A percentile compares a stretch with the other conserved stretches of the same genome.
Evolutionary conservation across 2,329 filamentous ascomycete species (phyloP).

Genomic region (Arachnomyces sp.): DNA sequence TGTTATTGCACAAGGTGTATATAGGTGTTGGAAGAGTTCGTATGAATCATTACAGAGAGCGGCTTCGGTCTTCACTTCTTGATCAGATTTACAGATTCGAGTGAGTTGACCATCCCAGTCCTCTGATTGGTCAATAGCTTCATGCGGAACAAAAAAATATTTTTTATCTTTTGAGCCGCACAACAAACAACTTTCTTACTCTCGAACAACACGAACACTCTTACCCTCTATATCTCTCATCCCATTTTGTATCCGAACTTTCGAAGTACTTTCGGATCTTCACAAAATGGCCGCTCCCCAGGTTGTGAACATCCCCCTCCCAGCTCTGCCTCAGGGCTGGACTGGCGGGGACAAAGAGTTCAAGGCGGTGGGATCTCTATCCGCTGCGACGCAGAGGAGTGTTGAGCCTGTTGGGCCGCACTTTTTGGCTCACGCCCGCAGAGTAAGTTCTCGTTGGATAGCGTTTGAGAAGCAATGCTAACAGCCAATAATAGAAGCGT

Average conservation of each 20-base stretch:
- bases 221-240: slow-evolving; percentile 1
- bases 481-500: slow-evolving; percentile 46
- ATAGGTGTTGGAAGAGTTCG: too few relatives aligned
- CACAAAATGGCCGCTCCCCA: slow-evolving; percentile 55
- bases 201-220: neutral
- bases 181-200: neutral
- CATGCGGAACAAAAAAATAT: slow-evolving; percentile 17
- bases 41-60: too few relatives aligned
- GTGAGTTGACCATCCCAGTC: too few relatives aligned
- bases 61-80: too few relatives aligned
- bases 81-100: too few relatives aligned
- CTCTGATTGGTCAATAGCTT: too few relatives aligned
- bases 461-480: slow-evolving; percentile 15
- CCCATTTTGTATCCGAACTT: neutral
- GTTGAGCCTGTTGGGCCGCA: slow-evolving; percentile 95
- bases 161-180: neutral
- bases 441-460: slow-evolving; percentile 45
- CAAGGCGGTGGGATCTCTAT: slow-evolving; percentile 71
- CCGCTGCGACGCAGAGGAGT: slow-evolving; percentile 69
- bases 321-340: slow-evolving; percentile 72
- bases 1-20: too few relatives aligned
- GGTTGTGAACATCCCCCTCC: slow-evolving; percentile 45
- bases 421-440: slow-evolving; percentile 93
- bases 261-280: slow-evolving; percentile 1
- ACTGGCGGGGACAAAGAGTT: slow-evolving; percentile 76